Evolutionary conservation across 257 asterid species (phyloP), one percentile per base, ranked within the genome.

Genomic region (Paulownia fortunei): DNA sequence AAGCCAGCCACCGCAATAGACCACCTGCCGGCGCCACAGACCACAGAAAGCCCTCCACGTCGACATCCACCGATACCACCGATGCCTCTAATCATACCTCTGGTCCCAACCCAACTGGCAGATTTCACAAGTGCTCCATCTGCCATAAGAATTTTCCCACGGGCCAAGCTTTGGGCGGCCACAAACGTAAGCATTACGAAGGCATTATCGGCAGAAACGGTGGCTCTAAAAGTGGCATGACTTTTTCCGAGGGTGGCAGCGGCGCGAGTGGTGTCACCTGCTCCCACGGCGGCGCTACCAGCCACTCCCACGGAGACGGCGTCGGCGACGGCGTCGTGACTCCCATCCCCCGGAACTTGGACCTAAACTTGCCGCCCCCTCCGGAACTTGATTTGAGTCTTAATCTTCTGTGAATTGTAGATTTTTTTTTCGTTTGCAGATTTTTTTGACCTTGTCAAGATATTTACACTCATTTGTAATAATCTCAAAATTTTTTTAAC

Each of bases 151-250:
- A 27, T 6, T 82, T 78, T 16, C 59, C 79, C 1, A 76, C 76
- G 9, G 90, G 90, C 5, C 90, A 83, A 36, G 89, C 87, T 0
- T 18, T 86, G 62, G 92, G 90, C 74, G 90, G 92, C 41, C 92
- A 88, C 83, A 88, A 82, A 82, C 89, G 90, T 8, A 72, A 80
- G 23, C 92, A 88, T 46, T 86, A 86, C 73, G 76, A 49, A 49
- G 86, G 87, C 51, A 59, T 66, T 1, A 59, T 80, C 36, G 73
- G 76, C 42, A 36, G 39, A 10, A 41, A 42, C 49, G 68, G 58
- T 10, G 75, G 37, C 21, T 24, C 18, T 0, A 64, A 59, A 12
- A 51, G 56, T 32, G 65, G 76, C 36, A 34, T 51, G 8, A 80
- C 23, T 10, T 54, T 72, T 30, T 74, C 83, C 6, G 74, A 77